phyloP scores from a whole-genome alignment of 768 basidiomycete species.

The Leucocoprinus sp. region DNA sequence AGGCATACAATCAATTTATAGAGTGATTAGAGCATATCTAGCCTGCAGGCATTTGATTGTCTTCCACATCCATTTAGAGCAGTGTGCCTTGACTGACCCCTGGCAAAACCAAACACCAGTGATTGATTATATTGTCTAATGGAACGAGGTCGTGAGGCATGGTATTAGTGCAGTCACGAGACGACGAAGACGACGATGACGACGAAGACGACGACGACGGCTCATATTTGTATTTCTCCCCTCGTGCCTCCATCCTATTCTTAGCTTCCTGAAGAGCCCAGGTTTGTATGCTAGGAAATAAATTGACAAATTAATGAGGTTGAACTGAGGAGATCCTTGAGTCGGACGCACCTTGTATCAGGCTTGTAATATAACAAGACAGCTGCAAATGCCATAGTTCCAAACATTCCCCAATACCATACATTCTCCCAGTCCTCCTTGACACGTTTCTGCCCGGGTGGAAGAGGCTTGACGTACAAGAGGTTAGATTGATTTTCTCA shows the following conservation, averaged over 20 bases:
- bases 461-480: slow-evolving; percentile 45
- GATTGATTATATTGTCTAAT: neutral
- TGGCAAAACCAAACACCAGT: slow-evolving; percentile 3
- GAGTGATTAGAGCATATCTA: no score
- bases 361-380: slow-evolving; percentile 88
- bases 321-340: neutral
- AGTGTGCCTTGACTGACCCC: neutral
- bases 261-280: slow-evolving; percentile 93
- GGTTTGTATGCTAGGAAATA: slow-evolving; percentile 63
- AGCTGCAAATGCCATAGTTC: slow-evolving; percentile 66
- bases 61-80: neutral
- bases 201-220: slow-evolving; percentile 32
- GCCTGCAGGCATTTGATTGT: no score
- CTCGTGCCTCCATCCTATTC: slow-evolving; percentile 84
- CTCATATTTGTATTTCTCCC: slow-evolving; percentile 82
- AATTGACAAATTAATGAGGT: slow-evolving; percentile 3
- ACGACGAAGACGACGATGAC: slow-evolving; percentile 16
- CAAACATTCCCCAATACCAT: slow-evolving; percentile 91
- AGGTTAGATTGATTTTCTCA: neutral
- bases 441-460: slow-evolving; percentile 76
- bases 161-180: slow-evolving; percentile 1
- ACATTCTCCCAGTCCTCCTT: slow-evolving; percentile 88
- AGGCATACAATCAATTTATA: slow-evolving; percentile 54
- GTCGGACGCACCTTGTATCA: slow-evolving; percentile 70
- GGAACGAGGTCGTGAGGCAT: neutral